Conservation (phyloP, 2,329 filamentous ascomycete species). For the Aspergillus felis region DNA sequence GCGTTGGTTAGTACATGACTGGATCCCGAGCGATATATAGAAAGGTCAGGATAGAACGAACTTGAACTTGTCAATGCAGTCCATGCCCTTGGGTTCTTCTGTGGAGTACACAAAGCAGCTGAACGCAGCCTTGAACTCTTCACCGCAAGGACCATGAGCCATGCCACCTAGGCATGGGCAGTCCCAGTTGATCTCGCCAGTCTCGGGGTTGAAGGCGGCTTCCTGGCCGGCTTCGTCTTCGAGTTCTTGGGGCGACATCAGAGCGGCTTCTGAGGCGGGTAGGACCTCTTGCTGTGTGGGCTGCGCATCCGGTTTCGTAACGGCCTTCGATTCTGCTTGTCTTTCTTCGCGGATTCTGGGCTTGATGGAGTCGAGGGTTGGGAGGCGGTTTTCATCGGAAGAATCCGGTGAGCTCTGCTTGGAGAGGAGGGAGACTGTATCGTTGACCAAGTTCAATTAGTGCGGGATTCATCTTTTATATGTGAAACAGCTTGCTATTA, state of each 20-base stretch:
- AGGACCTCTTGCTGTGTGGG: conserved; percentile 7
- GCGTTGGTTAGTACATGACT: conserved; percentile 27
- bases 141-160: conserved; percentile 92
- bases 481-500: not conserved
- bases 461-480: not conserved
- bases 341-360: conserved; percentile 47
- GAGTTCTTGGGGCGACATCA: conserved; percentile 51
- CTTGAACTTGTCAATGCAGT: conserved; percentile 98
- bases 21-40: not conserved
- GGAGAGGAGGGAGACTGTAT: conserved; percentile 31
- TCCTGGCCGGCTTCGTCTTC: conserved; percentile 81
- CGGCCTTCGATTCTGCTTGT: conserved; percentile 12
- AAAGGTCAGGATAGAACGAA: conserved; percentile 44
- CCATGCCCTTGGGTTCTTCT: conserved; percentile 95
- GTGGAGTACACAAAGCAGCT: conserved; percentile 97
- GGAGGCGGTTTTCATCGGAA: conserved; percentile 48
- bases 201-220: conserved; percentile 96
- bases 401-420: conserved; percentile 24
- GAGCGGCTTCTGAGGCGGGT: conserved; percentile 15
- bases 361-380: conserved; percentile 64
- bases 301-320: conserved; percentile 10
- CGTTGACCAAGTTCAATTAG: conserved; percentile 5
- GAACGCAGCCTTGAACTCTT: conserved; percentile 92
- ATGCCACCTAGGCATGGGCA: conserved; percentile 96
- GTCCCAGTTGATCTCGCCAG: conserved; percentile 99